Conservation (phyloP, 805 yeast species). For the Yarrowia sp. region DNA sequence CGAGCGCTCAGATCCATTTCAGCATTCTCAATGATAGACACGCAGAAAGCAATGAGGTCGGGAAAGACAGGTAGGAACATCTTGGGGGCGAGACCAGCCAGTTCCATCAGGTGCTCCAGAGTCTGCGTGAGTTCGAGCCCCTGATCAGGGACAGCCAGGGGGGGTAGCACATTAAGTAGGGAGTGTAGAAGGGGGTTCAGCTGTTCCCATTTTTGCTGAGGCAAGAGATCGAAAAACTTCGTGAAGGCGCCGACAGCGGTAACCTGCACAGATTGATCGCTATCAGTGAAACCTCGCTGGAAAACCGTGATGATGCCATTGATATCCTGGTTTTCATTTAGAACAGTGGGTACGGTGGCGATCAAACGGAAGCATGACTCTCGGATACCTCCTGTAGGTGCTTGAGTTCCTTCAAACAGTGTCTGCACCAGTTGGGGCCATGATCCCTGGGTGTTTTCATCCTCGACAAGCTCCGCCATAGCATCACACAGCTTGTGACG, state of each 20-base stretch:
- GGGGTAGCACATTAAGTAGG: constrained; percentile 84
- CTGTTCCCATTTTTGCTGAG: constrained; percentile 77
- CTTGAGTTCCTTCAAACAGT: constrained; percentile 66
- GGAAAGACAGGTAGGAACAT: constrained; percentile 91
- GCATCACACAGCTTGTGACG: constrained; percentile 95
- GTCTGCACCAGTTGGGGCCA: constrained; percentile 88
- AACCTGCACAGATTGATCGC: constrained; percentile 81
- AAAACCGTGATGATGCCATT: constrained; percentile 69
- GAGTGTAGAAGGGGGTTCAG: constrained; percentile 83
- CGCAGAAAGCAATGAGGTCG: constrained; percentile 83
- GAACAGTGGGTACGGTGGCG: constrained; percentile 79
- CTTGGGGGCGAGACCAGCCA: constrained; percentile 93
- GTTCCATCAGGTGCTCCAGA: constrained; percentile 86
- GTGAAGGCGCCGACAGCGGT: constrained; percentile 93
- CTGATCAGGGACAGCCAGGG: constrained; percentile 77
- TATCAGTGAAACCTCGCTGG: constrained; percentile 80
- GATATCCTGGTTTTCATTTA: constrained; percentile 64
- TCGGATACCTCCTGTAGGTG: constrained; percentile 70
- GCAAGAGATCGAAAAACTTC: constrained; percentile 81
- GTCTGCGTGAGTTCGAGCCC: constrained; percentile 84
- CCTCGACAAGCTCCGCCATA: constrained; percentile 80
- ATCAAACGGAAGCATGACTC: constrained; percentile 92
- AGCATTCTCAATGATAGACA: constrained; percentile 80
- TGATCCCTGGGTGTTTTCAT: constrained; percentile 45
- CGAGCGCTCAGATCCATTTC: constrained; percentile 82